phyloP scores from a whole-genome alignment of 1,284 basidiomycete species.

The Hypsizygus ulmarius region DNA sequence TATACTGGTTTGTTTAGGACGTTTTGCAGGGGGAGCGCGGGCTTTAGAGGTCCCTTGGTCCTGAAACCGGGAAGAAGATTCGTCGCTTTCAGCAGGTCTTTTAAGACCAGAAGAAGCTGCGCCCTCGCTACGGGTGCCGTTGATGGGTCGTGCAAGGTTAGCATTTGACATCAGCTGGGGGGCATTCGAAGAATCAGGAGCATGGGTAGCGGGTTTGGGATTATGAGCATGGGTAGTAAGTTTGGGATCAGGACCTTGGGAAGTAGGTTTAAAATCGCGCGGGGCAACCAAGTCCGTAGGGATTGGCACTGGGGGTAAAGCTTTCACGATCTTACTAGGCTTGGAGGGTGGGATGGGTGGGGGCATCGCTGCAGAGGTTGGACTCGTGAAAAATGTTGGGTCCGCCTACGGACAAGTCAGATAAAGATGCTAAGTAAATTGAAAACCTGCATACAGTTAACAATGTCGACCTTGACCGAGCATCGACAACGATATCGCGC shows the following conservation, averaged over 20 bases:
- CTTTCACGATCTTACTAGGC: constrained; percentile 16
- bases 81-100: constrained; percentile 14
- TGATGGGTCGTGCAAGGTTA: not conserved
- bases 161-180: not conserved
- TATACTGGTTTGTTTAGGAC: constrained; percentile 43
- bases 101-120: constrained; percentile 7
- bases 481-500: constrained; percentile 77
- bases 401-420: constrained; percentile 26
- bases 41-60: constrained; percentile 11
- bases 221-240: not conserved
- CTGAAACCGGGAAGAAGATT: constrained; percentile 9
- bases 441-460: constrained; percentile 45
- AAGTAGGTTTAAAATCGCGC: constrained; percentile 18
- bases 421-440: not conserved
- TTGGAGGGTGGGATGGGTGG: constrained; percentile 9
- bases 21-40: constrained; percentile 31
- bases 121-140: not conserved
- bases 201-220: not conserved
- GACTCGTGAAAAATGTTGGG: constrained; percentile 32
- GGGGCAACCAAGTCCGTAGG: constrained; percentile 32
- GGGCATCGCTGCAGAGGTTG: constrained; percentile 7
- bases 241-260: constrained; percentile 1
- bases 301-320: constrained; percentile 10
- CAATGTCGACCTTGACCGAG: constrained; percentile 53
- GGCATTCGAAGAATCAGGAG: constrained; percentile 1